Percentiles rank a stretch among this genome's conserved stretches.
These are phyloP conservation scores for Aspergillus kassunensis DNA, from an alignment of 495 filamentous ascomycete species.

Conservation along the genomic window DNA sequence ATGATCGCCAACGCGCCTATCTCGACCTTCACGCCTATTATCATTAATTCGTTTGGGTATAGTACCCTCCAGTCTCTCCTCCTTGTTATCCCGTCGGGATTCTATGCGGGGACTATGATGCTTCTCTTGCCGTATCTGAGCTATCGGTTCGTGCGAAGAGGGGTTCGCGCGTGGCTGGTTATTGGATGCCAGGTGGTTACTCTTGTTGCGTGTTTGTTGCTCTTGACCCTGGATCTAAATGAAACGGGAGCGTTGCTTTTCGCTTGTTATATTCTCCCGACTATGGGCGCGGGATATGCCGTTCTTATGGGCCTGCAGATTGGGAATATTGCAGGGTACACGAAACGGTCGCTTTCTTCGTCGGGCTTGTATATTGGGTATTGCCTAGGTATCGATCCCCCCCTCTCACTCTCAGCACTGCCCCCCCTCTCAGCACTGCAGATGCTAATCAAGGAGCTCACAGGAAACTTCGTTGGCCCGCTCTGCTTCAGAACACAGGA, in stretches of 20 bases:
- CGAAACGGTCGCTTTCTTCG: conserved; percentile 34
- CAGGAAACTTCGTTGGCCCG: conserved; percentile 35
- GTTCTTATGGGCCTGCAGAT: conserved; percentile 39
- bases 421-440: background rate
- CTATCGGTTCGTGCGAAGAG: conserved; percentile 9
- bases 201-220: conserved; percentile 27
- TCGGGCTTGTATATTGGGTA: conserved; percentile 41
- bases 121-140: conserved; percentile 29
- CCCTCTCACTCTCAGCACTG: too few relatives aligned
- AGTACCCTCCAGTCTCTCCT: conserved; percentile 41
- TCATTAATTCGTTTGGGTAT: conserved; percentile 45
- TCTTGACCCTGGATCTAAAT: conserved; percentile 31
- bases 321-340: conserved; percentile 46
- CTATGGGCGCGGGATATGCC: conserved; percentile 21
- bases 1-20: conserved; percentile 44
- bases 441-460: background rate
- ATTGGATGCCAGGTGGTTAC: conserved; percentile 16
- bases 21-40: conserved; percentile 37
- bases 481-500: conserved; percentile 26
- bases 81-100: conserved; percentile 37
- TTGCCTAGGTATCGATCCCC: conserved; percentile 27
- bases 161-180: conserved; percentile 11
- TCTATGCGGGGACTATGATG: conserved; percentile 33
- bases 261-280: conserved; percentile 36
- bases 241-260: conserved; percentile 38